phyloP scores from a whole-genome alignment of 257 asterid genomes.

The Oldenlandia corymbosa region DNA sequence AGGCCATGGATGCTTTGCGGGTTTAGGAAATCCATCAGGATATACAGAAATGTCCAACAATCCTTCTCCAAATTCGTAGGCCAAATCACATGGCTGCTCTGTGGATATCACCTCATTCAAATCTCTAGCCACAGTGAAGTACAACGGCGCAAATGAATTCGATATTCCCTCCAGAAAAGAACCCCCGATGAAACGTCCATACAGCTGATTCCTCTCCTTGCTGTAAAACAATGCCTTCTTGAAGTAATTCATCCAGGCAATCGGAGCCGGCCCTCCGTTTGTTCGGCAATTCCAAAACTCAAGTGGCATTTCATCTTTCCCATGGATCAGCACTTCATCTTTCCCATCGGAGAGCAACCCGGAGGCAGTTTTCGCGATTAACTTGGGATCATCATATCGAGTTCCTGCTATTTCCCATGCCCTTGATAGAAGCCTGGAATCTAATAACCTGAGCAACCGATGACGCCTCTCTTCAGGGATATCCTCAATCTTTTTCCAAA shows the following conservation, averaged over 20 bases:
- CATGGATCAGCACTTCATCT: constrained; percentile 35
- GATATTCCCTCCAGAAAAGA: constrained; percentile 42
- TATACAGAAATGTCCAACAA: constrained; percentile 47
- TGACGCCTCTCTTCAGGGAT: constrained; percentile 77
- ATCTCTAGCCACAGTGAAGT: constrained; percentile 44
- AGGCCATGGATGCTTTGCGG: constrained; percentile 86
- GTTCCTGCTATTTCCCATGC: constrained; percentile 84
- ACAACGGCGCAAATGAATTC: constrained; percentile 47
- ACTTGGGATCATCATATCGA: constrained; percentile 60
- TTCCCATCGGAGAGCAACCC: constrained; percentile 41
- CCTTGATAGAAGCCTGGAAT: constrained; percentile 65
- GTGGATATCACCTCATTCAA: constrained; percentile 70
- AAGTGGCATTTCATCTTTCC: constrained; percentile 28
- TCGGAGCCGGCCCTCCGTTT: constrained; percentile 61
- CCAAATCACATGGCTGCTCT: constrained; percentile 86
- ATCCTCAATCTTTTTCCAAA: constrained; percentile 89
- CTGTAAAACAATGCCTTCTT: constrained; percentile 62
- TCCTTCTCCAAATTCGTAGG: constrained; percentile 80
- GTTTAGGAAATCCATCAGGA: constrained; percentile 65
- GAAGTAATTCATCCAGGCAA: constrained; percentile 62
- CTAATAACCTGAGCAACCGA: constrained; percentile 48
- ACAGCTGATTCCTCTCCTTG: constrained; percentile 55
- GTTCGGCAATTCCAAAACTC: constrained; percentile 74
- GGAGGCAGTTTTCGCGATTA: constrained; percentile 56
- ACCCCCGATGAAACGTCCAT: constrained; percentile 72